Base-by-base conservation (phyloP, 495 filamentous ascomycete species). In the Cercophora sp. region DNA sequence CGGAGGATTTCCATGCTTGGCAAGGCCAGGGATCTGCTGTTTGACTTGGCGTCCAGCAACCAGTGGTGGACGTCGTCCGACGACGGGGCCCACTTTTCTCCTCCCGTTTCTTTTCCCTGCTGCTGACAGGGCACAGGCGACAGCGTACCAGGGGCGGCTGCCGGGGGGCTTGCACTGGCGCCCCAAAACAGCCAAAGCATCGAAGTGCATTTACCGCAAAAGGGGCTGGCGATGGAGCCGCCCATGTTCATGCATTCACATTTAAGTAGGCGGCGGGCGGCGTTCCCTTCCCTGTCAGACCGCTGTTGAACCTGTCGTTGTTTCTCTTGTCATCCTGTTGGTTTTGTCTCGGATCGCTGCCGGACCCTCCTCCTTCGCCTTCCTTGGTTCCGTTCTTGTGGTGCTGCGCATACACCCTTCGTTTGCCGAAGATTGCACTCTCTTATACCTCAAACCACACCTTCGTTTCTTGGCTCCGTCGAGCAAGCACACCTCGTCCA, bases 1-100 rank as follows among this genome's bases (percentile, higher is more conserved):
- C 52, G 60, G 59, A 58, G 54, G 54, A 56, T 55, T 50, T 41
- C 24, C 35, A 44, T 42, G 36, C 52, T 59, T 59, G 57, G 52
- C 49, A 56, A n/a, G 35, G 55, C 25, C 52, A 48, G 55, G 61
- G 56, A 57, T 57, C 45, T 18, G 34, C 57, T 44, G 65, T 64
- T 66, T 64, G 61, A 66, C 65, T 64, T 66, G 63, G 65, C 61
- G 43, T 51, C 48, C 57, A 54, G 41, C 54, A 56, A 50, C 51
- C 51, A 61, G 52, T 50, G 32, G 47, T 18, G 10, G 47, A n/a
- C 53, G 26, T 13, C 26, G 43, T n/a, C 56, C n/a, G n/a, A n/a
- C n/a, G n/a, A n/a, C n/a, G n/a, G n/a, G n/a, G 48, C 56, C 52
- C 56, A 59, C 56, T 43, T 47, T 43, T 19, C 36, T 9, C n/a